Conservation (phyloP, 106 monocot genomes). For the Vanilla planifolia region DNA sequence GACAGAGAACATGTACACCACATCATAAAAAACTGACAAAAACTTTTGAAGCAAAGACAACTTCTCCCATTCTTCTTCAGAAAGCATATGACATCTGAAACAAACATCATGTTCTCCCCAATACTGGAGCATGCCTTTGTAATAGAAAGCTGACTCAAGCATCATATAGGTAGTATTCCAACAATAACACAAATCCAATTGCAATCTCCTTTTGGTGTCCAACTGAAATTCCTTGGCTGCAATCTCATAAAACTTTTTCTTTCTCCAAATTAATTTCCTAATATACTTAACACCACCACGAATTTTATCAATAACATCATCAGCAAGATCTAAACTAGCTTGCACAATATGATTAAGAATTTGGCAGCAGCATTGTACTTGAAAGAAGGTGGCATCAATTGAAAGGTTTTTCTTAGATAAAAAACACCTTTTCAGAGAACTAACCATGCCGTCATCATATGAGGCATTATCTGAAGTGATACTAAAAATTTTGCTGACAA, state of each 20-base stretch:
- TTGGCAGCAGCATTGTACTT: slow-evolving; percentile 13
- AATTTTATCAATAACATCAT: slow-evolving; percentile 11
- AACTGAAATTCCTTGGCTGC: slow-evolving; percentile 9
- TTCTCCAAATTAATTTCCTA: not conserved
- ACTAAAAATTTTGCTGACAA: slow-evolving; percentile 6
- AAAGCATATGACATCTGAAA: slow-evolving; percentile 3
- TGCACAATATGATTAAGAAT: slow-evolving; percentile 16
- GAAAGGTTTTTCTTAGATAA: slow-evolving; percentile 5
- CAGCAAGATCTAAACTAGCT: slow-evolving; percentile 2
- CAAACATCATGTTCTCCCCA: slow-evolving; percentile 5
- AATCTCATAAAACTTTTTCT: slow-evolving; percentile 15
- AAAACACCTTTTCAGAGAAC: not conserved
- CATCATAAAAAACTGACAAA: slow-evolving; percentile 9
- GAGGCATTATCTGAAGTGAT: slow-evolving; percentile 1
- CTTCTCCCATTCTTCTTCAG: slow-evolving; percentile 10
- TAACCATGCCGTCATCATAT: slow-evolving; percentile 1
- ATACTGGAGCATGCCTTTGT: not conserved
- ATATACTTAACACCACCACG: slow-evolving; percentile 4
- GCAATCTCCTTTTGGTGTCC: slow-evolving; percentile 5
- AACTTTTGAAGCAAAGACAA: slow-evolving; percentile 1
- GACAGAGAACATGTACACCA: not conserved
- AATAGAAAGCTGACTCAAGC: slow-evolving; percentile 7
- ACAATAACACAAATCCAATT: slow-evolving; percentile 3
- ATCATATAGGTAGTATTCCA: slow-evolving; percentile 27
- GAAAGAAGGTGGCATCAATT: slow-evolving; percentile 3